Evolutionary conservation across 306 rosid species (phyloP).

Genomic region (Canavalia gladiata): DNA sequence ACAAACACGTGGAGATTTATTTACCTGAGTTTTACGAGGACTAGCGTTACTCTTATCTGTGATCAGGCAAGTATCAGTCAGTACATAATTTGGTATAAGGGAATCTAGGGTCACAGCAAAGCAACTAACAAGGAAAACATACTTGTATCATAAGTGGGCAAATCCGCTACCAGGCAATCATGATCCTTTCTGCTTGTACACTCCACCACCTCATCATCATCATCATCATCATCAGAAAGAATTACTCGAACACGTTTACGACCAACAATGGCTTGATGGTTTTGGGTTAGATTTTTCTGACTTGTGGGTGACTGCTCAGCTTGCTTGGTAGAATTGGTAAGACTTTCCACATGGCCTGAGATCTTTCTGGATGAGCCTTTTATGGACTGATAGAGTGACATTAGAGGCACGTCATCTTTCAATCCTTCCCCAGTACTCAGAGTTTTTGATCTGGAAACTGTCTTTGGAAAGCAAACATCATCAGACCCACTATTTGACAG

Average conservation of each 20-base stretch:
- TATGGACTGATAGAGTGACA: constrained; percentile 57
- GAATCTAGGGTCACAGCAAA: constrained; percentile 45
- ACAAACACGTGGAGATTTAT: constrained; percentile 40
- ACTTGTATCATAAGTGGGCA: constrained; percentile 65
- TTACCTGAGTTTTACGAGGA: constrained; percentile 68
- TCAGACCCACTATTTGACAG: constrained; percentile 57
- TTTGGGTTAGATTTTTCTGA: constrained; percentile 54
- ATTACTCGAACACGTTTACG: constrained; percentile 73
- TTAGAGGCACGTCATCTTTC: constrained; percentile 64
- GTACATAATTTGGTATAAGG: constrained; percentile 30
- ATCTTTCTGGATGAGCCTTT: constrained; percentile 59
- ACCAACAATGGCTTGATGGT: constrained; percentile 55
- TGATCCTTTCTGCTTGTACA: constrained; percentile 54
- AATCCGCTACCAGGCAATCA: constrained; percentile 53
- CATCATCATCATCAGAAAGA: constrained; percentile 82
- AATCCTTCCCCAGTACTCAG: constrained; percentile 54
- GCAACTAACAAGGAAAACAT: constrained; percentile 55
- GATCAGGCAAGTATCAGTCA: constrained; percentile 55
- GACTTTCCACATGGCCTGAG: constrained; percentile 51
- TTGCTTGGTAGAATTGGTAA: constrained; percentile 45
- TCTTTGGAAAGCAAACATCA: constrained; percentile 56
- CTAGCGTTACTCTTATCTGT: constrained; percentile 64
- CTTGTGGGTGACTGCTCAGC: constrained; percentile 55
- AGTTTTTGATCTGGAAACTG: constrained; percentile 52
- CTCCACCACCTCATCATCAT: constrained; percentile 57